Conservation (phyloP, 495 filamentous ascomycete species). For the Neurospora terricola region DNA sequence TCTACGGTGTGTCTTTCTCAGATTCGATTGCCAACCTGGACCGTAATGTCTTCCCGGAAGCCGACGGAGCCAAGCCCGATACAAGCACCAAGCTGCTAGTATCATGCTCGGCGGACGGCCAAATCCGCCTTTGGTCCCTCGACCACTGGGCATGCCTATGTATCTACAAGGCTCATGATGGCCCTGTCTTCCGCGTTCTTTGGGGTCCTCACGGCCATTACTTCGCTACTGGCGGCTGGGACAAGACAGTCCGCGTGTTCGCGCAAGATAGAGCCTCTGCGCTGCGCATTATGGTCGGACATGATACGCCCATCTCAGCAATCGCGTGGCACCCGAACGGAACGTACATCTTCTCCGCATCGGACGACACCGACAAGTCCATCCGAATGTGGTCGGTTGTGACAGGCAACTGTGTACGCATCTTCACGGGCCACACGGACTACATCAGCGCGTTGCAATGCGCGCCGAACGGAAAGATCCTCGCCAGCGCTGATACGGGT, state of each 20-base stretch:
- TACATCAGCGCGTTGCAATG: conserved; percentile 75
- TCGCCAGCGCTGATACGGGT: conserved; percentile 77
- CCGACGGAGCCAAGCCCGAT: conserved; percentile 39
- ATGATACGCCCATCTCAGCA: conserved; percentile 78
- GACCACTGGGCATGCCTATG: conserved; percentile 84
- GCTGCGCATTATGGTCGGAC: conserved; percentile 81
- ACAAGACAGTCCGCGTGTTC: conserved; percentile 86
- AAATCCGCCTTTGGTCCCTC: conserved; percentile 84
- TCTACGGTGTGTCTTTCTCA: conserved; percentile 85
- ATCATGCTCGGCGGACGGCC: conserved; percentile 78
- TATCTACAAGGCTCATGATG: conserved; percentile 84
- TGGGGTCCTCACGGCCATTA: conserved; percentile 97
- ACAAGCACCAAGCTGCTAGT: conserved; percentile 66
- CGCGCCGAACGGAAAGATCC: conserved; percentile 72
- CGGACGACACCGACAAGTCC: conserved; percentile 67
- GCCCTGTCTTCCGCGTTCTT: conserved; percentile 74
- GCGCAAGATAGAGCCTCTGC: conserved; percentile 81
- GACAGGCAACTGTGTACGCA: conserved; percentile 71
- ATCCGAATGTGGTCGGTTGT: conserved; percentile 96
- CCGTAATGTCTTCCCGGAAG: conserved; percentile 30
- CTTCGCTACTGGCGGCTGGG: conserved; percentile 76
- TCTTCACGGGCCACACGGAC: conserved; percentile 86
- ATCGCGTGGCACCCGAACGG: conserved; percentile 89
- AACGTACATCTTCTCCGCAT: conserved; percentile 83
- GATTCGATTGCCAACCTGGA: conserved; percentile 52